Evolutionary conservation across 148 eudicot species (phyloP).

Genomic region (Agrostemma githago): DNA sequence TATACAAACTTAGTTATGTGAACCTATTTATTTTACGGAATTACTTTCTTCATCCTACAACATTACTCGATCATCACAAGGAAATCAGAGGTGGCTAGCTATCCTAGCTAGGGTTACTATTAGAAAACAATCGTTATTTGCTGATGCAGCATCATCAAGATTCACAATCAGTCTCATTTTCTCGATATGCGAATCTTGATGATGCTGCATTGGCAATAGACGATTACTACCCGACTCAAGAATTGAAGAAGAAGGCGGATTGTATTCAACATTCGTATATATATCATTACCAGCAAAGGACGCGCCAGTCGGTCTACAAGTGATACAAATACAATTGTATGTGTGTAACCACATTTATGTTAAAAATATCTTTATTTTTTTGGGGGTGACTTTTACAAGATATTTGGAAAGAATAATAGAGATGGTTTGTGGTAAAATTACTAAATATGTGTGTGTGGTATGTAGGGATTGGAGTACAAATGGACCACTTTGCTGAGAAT

Average conservation of each 20-base stretch:
- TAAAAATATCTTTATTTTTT: no score
- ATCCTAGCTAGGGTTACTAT: neutral
- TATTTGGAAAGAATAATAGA: neutral
- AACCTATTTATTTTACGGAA: neutral
- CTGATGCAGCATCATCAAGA: constrained; percentile 36
- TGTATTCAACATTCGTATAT: no score
- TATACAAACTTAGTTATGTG: no score
- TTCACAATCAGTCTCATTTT: constrained; percentile 16
- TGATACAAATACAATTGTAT: neutral
- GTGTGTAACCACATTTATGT: neutral
- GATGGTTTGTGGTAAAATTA: neutral
- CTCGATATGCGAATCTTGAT: constrained; percentile 25
- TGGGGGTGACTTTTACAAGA: neutral
- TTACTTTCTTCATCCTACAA: neutral
- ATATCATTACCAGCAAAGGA: no score
- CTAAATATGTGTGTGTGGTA: neutral
- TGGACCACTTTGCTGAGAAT: neutral
- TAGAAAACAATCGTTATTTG: constrained; percentile 21
- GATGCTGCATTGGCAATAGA: constrained; percentile 29
- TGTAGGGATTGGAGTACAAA: neutral
- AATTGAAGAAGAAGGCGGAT: neutral
- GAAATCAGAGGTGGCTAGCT: no score
- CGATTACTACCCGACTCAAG: constrained; percentile 9
- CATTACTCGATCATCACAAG: neutral
- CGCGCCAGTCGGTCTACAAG: neutral